Evolutionary conservation across 2,329 filamentous ascomycete species (phyloP), one percentile per base, ranked within the genome.

Genomic region (Coniochaeta hoffmannii): DNA sequence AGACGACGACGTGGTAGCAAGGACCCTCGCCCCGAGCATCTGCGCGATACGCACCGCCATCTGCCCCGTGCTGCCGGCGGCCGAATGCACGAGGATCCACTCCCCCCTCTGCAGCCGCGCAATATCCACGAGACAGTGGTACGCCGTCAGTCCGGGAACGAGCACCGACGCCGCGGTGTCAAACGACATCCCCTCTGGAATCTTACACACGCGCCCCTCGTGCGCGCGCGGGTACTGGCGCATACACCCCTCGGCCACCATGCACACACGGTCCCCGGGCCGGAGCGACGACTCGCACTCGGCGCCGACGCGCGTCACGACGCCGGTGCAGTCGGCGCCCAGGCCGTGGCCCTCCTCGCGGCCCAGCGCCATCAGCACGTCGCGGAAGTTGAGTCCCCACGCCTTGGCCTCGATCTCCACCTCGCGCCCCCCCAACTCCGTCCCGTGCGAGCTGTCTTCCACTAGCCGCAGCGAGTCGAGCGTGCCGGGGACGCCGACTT

Each of bases 331-430:
- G 9, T 69, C 65, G n/a, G 63, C 31, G 5, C 70, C 70, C 4
- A 66, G 30, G 30, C 30, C 30, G 30, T 32, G 7, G 30, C 60
- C 59, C 8, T 61, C 57, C 1, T 69, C 57, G 24, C 66, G 63
- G 12, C 69, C 67, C 32, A 68, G 61, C 4, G 72, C 69, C 12
- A 67, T 62, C 14, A 76, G 61, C 15, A 76, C 64, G 56, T 78
- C 75, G 49, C 65, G 60, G 53, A 70, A 73, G 55, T 72, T 74
- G 3, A 76, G 22, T 2, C 70, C 72, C 11, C 61, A 60, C 0
- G 69, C 66, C 46, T 63, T 62, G 1, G 65, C 53, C 28, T 71
- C 59, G 5, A 76, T 65, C 56, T 75, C 70, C 11, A 76, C 62
- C 17, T 66, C 59, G 50, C 65, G 61, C 0, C 53, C 52, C 17